Conservation (phyloP, 169 alveolate genomes). For the Plasmodium chabaudi region DNA sequence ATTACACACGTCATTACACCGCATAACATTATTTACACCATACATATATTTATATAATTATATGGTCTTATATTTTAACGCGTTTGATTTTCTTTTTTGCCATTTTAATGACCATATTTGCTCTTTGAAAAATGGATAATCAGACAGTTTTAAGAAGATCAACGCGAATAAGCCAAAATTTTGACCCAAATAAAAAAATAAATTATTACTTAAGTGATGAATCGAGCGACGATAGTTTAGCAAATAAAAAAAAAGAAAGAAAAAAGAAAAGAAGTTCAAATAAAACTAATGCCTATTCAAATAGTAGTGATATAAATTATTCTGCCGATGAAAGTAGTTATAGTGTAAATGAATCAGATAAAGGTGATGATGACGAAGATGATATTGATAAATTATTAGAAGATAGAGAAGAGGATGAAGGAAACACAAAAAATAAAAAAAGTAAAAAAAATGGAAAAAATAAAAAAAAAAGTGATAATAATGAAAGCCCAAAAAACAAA, state of each 20-base stretch:
- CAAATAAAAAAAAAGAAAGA: neutral
- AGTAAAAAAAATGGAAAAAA: neutral
- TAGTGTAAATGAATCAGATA: conserved; percentile 2
- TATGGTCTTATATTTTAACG: neutral
- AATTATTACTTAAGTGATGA: conserved; percentile 20
- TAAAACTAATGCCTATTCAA: neutral
- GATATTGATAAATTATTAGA: conserved; percentile 5
- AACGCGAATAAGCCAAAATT: conserved; percentile 42
- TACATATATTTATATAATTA: neutral
- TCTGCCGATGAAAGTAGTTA: conserved; percentile 52
- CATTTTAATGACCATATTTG: neutral
- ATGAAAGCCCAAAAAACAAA: neutral
- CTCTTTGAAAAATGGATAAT: conserved; percentile 39
- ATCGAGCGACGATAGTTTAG: conserved; percentile 5
- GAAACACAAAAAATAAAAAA: neutral
- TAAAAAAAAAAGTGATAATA: neutral
- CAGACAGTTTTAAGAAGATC: conserved; percentile 54
- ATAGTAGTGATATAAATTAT: conserved; percentile 38
- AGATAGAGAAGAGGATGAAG: neutral
- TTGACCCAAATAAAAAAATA: conserved; percentile 11
- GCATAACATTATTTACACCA: too few species aligned
- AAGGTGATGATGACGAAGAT: conserved; percentile 13
- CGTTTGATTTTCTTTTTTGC: neutral
- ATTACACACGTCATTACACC: too few species aligned
- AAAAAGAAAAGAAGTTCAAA: conserved; percentile 15